phyloP scores from a whole-genome alignment of 768 basidiomycete species.

The Hygrophorus russula region DNA sequence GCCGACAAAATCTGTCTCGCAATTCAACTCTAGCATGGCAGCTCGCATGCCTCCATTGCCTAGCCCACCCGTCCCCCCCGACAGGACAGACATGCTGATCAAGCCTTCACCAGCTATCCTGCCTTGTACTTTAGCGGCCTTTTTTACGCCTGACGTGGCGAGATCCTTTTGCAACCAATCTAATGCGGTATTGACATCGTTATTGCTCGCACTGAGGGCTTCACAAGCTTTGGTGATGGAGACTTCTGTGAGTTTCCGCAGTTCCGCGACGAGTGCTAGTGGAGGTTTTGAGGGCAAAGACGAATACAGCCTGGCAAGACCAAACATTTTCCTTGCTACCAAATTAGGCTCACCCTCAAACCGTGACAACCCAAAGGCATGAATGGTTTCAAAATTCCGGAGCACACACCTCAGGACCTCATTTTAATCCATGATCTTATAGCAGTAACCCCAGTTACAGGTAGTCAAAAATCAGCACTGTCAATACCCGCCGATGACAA shows the following conservation, averaged over 20 bases:
- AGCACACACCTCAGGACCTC: constrained; percentile 59
- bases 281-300: constrained; percentile 21
- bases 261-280: constrained; percentile 71
- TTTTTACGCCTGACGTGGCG: constrained; percentile 56
- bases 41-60: constrained; percentile 49
- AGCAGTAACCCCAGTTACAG: constrained; percentile 12
- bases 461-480: neutral
- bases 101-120: constrained; percentile 70
- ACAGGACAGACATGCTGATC: constrained; percentile 65
- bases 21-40: constrained; percentile 85
- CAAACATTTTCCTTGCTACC: neutral
- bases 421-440: constrained; percentile 62
- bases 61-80: constrained; percentile 38
- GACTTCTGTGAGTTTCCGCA: constrained; percentile 72
- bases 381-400: constrained; percentile 49
- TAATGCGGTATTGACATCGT: constrained; percentile 65
- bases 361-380: constrained; percentile 13
- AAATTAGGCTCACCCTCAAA: neutral
- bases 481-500: constrained; percentile 27
- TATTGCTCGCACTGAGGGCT: constrained; percentile 65
- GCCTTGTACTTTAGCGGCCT: constrained; percentile 76
- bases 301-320: constrained; percentile 31
- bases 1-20: constrained; percentile 96
- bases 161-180: constrained; percentile 76
- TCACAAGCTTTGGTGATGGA: constrained; percentile 84